Evolutionary conservation across 805 yeast genomes (phyloP).

Genomic region (Pichia eremophila): DNA sequence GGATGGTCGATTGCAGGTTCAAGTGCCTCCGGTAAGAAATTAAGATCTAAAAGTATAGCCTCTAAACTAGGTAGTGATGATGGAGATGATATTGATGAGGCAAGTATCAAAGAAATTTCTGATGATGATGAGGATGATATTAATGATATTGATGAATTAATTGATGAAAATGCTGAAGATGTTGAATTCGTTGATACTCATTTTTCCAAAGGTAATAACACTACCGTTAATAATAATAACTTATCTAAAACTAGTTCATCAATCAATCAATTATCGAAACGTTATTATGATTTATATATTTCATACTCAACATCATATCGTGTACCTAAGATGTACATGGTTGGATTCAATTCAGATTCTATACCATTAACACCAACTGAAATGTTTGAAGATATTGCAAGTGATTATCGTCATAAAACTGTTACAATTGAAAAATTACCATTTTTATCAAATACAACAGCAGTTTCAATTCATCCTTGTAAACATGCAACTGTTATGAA

Average conservation of each 20-base stretch:
- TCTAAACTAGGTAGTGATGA: too few relatives aligned
- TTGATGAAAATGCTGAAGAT: conserved; percentile 27
- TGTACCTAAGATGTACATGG: conserved; percentile 89
- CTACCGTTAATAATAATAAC: background rate
- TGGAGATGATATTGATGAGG: background rate
- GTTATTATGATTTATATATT: conserved; percentile 83
- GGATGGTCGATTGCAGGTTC: conserved; percentile 46
- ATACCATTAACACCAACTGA: conserved; percentile 76
- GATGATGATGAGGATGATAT: conserved; percentile 22
- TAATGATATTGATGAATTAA: conserved; percentile 33
- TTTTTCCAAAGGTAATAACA: background rate
- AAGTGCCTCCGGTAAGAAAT: too few relatives aligned
- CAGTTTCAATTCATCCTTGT: conserved; percentile 93
- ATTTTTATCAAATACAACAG: conserved; percentile 61
- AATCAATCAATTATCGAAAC: conserved; percentile 33
- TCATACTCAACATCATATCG: conserved; percentile 91
- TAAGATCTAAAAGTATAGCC: background rate
- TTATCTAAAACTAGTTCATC: conserved; percentile 13
- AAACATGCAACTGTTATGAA: conserved; percentile 93
- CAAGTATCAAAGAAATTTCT: conserved; percentile 7
- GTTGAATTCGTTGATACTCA: conserved; percentile 20
- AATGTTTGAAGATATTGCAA: conserved; percentile 91
- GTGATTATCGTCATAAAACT: conserved; percentile 90
- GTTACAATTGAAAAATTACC: conserved; percentile 94
- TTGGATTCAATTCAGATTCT: conserved; percentile 79